Base-by-base conservation (phyloP, 2,329 filamentous ascomycete species). In the Xylariaceae sp. region DNA sequence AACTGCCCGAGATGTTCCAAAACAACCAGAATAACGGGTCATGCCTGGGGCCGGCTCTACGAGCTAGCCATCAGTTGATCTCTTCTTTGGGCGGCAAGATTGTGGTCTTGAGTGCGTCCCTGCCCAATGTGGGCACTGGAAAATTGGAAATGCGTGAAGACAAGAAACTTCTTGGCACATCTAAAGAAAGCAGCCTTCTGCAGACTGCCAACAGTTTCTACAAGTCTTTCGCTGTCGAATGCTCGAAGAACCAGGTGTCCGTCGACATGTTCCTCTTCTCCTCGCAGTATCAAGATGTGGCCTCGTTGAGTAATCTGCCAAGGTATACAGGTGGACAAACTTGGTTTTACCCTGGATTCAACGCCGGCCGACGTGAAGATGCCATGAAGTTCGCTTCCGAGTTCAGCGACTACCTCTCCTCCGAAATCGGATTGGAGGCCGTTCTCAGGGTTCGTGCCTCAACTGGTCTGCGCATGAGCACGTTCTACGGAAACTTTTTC, bases 401-500 rank as follows among this genome's bases (percentile, higher is more conserved):
- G 70, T 96, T 99, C 68, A 95, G 91, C 66, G 92, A 97, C 68
- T 96, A 94, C 68, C 77, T 99, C n/a, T 96, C 92, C 9, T 86
- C 92, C 0, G 94, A 99, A 71, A 96, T 99, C 67, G 94, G 92
- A 0, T 76, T 99, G 34, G 94, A 99, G 73, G 94, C 94, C 41
- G 94, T 99, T 36, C 85, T 99, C 52, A 88, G 94, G 69, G 94
- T 99, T 37, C 87, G 94, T 61, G 94, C 94, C 16, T 96, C 92
- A 1, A 97, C 92, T 21, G 94, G 94, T 49, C 76, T 99, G 55
- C 85, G 94, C 50, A 97, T 97, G 88, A 96, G 86, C 75, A 92
- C 92, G 1, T 99, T 99, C 74, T 99, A 97, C 72, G 94, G 94
- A 63, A 99, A 99, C 76, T 99, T 99, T 74, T 99, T 99, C 80